A percentile compares a stretch with the other conserved stretches of the same genome.
Evolutionary conservation across 257 asterid genomes (phyloP).

Genomic region (Knoxia roxburghii): DNA sequence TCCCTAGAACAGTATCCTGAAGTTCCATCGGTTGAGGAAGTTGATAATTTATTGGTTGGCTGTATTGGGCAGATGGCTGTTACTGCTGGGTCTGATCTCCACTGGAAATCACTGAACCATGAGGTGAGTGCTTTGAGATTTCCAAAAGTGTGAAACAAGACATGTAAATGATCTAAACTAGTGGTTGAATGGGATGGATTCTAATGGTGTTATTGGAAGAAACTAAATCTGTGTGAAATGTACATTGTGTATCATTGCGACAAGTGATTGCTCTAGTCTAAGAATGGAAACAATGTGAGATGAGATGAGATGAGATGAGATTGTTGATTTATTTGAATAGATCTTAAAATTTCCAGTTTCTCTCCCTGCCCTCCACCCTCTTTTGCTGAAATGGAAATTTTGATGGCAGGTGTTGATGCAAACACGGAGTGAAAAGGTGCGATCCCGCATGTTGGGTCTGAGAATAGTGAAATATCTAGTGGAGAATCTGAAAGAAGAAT

Average conservation of each 20-base stretch:
- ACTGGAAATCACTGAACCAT: slow-evolving; percentile 89
- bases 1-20: slow-evolving; percentile 38
- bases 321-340: neutral
- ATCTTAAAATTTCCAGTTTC: neutral
- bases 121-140: slow-evolving; percentile 45
- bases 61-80: slow-evolving; percentile 94
- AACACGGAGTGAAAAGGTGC: slow-evolving; percentile 76
- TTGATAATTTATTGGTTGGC: slow-evolving; percentile 60
- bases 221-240: too few relatives aligned
- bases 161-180: neutral
- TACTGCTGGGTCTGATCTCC: slow-evolving; percentile 84
- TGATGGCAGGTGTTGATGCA: slow-evolving; percentile 79
- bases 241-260: too few relatives aligned
- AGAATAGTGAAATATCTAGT: slow-evolving; percentile 55
- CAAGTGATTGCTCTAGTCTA: neutral
- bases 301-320: too few relatives aligned
- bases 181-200: neutral
- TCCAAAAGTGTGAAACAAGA: neutral
- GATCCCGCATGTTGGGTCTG: slow-evolving; percentile 71
- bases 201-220: neutral
- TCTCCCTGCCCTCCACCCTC: too few relatives aligned
- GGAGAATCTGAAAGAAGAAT: slow-evolving; percentile 84
- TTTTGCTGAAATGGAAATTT: too few relatives aligned
- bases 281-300: neutral
- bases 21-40: slow-evolving; percentile 62